Evolutionary conservation across 805 yeast genomes (phyloP).

Genomic region (Ogataea glucozyma): DNA sequence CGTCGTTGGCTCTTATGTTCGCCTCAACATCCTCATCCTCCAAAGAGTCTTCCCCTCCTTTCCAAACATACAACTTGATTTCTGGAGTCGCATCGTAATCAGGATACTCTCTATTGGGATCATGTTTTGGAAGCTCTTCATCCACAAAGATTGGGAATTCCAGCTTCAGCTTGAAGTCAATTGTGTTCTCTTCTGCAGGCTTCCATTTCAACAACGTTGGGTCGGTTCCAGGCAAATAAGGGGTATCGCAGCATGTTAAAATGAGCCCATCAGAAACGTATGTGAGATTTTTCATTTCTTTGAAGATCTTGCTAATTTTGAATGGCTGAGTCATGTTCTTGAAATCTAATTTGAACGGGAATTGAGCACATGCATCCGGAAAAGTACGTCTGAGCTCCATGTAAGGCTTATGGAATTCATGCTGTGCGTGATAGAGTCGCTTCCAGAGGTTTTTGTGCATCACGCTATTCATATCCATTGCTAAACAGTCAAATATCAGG

Average conservation of each 20-base stretch:
- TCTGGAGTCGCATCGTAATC: conserved; percentile 82
- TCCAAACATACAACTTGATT: conserved; percentile 73
- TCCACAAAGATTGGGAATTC: conserved; percentile 61
- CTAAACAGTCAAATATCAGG: conserved; percentile 88
- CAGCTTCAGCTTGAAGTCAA: conserved; percentile 77
- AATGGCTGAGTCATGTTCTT: conserved; percentile 87
- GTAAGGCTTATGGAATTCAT: conserved; percentile 80
- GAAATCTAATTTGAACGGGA: conserved; percentile 84
- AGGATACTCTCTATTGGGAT: conserved; percentile 68
- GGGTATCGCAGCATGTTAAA: conserved; percentile 86
- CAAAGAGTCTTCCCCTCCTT: conserved; percentile 47
- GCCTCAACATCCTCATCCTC: conserved; percentile 40
- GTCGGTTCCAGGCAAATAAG: conserved; percentile 89
- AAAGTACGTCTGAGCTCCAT: conserved; percentile 62
- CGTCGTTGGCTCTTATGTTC: conserved; percentile 34
- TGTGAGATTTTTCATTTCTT: conserved; percentile 67
- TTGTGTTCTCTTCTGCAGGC: conserved; percentile 92
- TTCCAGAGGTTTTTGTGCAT: conserved; percentile 73
- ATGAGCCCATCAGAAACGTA: conserved; percentile 94
- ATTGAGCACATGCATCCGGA: conserved; percentile 72
- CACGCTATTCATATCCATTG: conserved; percentile 73
- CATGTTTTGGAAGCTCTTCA: conserved; percentile 62
- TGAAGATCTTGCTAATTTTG: conserved; percentile 72
- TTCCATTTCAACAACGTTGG: conserved; percentile 90
- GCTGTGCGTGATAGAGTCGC: conserved; percentile 83